Base-by-base conservation (phyloP, 2,329 filamentous ascomycete species). In the Cordyceps farinosa region DNA sequence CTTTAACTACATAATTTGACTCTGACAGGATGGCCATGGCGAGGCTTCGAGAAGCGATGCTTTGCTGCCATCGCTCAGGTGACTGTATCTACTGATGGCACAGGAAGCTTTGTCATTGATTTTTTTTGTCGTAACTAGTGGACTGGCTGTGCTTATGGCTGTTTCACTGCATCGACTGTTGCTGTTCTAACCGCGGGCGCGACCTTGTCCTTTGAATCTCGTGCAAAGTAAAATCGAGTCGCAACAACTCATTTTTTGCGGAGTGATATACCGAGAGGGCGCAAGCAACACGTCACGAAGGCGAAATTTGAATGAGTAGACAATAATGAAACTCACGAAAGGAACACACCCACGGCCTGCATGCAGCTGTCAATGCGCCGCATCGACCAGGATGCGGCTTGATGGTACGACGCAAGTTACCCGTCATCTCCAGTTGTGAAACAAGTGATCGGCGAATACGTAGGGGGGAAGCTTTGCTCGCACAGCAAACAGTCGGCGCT, bases 371-470 rank as follows among this genome's bases (percentile, higher is more conserved):
- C 55, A 58, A 58, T 58, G 55, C 55, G 55, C 10, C 40, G 54
- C 54, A 1, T 29, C 55, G 32, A 48, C 30, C 27, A 22, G 44
- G 42, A 38, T 36, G 42, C 7, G 9, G 30, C 32, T 38, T 53
- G 42, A 56, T 45, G 53, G 53, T 56, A 47, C 44, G 44, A 48
- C 44, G 29, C 32, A 17, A 27, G 42, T 17, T 57, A 22, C n/a
- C 55, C 30, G 44, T 47, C 55, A 58, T 57, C 40, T 47, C 29
- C 54, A 47, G 55, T 36, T 48, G 42, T 58, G 55, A 58, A 48
- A 58, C 55, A 58, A 38, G 30, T 10, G 30, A 38, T 58, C 30
- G 44, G 30, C 42, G 9, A 22, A 27, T 7, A 29, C 30, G 42
- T 48, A 30, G 29, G 30, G 11, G 30, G 22, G 22, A 22, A 22